phyloP scores from a whole-genome alignment of 805 yeast species.

The Isabelozyma pseudorhagii region DNA sequence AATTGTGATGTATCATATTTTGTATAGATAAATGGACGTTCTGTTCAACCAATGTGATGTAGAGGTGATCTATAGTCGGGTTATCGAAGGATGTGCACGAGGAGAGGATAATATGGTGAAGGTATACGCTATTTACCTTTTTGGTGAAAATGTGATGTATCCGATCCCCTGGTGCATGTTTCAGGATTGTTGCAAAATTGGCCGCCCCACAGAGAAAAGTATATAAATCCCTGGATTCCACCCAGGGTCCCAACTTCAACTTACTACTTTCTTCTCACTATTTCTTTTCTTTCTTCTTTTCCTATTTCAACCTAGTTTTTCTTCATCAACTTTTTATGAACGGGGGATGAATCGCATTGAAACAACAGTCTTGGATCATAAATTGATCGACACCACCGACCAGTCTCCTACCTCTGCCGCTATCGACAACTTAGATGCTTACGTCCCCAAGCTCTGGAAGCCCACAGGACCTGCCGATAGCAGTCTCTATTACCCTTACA shows the following conservation, averaged over 20 bases:
- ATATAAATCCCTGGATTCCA: neutral
- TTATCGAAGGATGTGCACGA: too few relatives aligned
- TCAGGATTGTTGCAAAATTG: conserved; percentile 1
- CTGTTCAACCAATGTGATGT: too few relatives aligned
- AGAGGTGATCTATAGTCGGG: too few relatives aligned
- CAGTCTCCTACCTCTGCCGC: neutral
- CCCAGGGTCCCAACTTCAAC: neutral
- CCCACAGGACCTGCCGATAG: neutral
- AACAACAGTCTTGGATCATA: neutral
- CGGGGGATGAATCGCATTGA: neutral
- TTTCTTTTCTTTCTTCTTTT: neutral
- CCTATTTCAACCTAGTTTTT: neutral
- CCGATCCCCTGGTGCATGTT: neutral
- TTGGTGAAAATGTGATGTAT: neutral
- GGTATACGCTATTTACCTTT: too few relatives aligned
- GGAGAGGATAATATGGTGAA: too few relatives aligned
- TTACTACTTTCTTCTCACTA: neutral
- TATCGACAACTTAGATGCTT: neutral
- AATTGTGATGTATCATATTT: neutral
- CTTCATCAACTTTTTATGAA: neutral
- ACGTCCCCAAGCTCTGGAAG: neutral
- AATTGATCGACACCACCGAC: neutral
- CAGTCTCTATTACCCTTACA: neutral
- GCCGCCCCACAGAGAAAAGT: neutral
- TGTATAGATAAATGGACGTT: too few relatives aligned